Conservation (phyloP, 306 rosid species). For the Pyrus bretschneideri region DNA sequence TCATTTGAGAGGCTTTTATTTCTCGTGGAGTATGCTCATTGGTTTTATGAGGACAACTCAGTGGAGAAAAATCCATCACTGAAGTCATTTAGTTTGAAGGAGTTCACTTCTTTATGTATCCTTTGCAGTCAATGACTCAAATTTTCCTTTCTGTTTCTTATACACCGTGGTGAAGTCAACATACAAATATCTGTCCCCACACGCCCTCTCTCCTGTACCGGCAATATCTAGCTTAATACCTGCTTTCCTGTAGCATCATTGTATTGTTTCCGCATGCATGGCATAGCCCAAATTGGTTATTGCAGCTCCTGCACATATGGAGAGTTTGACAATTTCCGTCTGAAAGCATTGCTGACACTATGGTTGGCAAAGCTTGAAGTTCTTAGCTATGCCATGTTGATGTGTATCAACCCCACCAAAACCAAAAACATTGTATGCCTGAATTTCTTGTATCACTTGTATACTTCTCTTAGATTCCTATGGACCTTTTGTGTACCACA, state of each 20-base stretch:
- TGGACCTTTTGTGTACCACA: background rate
- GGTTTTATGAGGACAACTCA: slow-evolving; percentile 98
- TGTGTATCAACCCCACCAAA: background rate
- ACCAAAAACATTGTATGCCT: background rate
- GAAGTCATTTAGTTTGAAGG: slow-evolving; percentile 89
- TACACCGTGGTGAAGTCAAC: background rate
- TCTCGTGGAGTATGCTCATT: slow-evolving; percentile 98
- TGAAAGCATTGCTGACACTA: background rate
- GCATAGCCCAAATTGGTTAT: background rate
- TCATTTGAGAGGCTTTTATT: slow-evolving; percentile 94
- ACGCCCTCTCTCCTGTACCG: background rate
- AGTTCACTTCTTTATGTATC: slow-evolving; percentile 93
- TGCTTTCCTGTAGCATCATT: background rate
- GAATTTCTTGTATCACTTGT: background rate
- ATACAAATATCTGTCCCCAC: background rate
- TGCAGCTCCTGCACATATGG: background rate
- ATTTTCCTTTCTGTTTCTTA: background rate
- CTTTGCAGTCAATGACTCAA: slow-evolving; percentile 16
- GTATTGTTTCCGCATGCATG: background rate
- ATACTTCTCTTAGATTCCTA: background rate
- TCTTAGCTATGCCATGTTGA: background rate
- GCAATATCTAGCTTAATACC: too few species aligned
- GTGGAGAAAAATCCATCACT: slow-evolving; percentile 90
- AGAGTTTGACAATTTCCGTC: background rate
- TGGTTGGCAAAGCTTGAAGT: background rate